Evolutionary conservation across 2,329 filamentous ascomycete species (phyloP).

Genomic region (Neospermospora avenae): DNA sequence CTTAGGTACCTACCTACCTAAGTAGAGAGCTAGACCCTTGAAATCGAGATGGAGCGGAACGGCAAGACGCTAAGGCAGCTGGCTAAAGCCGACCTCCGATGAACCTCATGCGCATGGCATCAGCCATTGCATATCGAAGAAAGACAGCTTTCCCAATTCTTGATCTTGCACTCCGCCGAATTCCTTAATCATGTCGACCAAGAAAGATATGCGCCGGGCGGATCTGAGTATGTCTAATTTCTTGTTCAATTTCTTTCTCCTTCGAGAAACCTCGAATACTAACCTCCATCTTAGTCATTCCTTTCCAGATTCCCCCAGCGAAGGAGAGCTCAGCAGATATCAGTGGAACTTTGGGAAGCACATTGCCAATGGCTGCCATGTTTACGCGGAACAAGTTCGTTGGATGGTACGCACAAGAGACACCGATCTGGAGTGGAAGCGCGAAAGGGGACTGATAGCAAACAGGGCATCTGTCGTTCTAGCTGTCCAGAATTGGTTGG

Average conservation of each 20-base stretch:
- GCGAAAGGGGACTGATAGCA: slow-evolving; percentile 10
- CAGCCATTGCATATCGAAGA: neutral
- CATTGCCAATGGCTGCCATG: slow-evolving; percentile 93
- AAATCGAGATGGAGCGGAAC: too few relatives aligned
- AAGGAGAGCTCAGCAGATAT: slow-evolving; percentile 66
- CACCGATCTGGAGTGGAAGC: slow-evolving; percentile 20
- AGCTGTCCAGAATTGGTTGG: slow-evolving; percentile 72
- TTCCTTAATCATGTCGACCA: slow-evolving; percentile 53
- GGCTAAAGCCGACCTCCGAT: neutral
- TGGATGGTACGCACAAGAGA: slow-evolving; percentile 48
- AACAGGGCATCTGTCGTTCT: slow-evolving; percentile 69
- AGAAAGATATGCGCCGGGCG: slow-evolving; percentile 71
- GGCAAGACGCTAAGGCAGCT: neutral
- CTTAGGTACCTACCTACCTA: neutral
- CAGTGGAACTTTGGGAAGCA: slow-evolving; percentile 67
- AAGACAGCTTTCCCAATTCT: neutral
- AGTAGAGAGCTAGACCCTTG: too few relatives aligned
- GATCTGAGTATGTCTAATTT: slow-evolving; percentile 62
- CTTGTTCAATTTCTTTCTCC: slow-evolving; percentile 9
- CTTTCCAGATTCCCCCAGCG: slow-evolving; percentile 73
- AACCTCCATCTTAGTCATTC: slow-evolving; percentile 62
- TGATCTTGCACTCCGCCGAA: neutral
- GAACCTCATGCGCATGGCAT: neutral
- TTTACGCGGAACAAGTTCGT: slow-evolving; percentile 85
- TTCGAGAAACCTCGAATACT: neutral